These are phyloP conservation scores for Sporothrix protearum DNA, from an alignment of 2,329 filamentous ascomycete species.

Conservation along the genomic window DNA sequence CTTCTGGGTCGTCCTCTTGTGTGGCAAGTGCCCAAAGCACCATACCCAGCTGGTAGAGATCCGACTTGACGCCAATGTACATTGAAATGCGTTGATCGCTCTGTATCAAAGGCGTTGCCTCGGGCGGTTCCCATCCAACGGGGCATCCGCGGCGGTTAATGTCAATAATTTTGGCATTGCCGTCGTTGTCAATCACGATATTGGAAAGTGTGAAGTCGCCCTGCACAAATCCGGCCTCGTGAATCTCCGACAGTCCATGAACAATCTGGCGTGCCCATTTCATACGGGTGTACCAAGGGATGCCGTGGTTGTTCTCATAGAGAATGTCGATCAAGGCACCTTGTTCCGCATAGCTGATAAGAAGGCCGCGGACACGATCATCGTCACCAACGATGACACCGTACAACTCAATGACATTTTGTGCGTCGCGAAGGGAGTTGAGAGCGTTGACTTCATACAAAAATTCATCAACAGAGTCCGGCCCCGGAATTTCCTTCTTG, in stretches of 20 bases:
- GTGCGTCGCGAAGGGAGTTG: constrained; percentile 67
- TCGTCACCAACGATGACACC: constrained; percentile 83
- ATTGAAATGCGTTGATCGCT: constrained; percentile 88
- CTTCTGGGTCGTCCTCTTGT: constrained; percentile 85
- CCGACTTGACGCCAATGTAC: constrained; percentile 97
- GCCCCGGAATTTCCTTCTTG: constrained; percentile 97
- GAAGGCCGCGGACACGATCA: constrained; percentile 74
- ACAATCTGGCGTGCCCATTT: constrained; percentile 92
- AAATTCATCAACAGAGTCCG: constrained; percentile 93
- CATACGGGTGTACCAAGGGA: constrained; percentile 70
- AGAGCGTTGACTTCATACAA: constrained; percentile 96
- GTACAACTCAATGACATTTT: constrained; percentile 78
- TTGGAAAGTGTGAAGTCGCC: constrained; percentile 97
- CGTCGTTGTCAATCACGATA: constrained; percentile 81
- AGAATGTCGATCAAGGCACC: constrained; percentile 88
- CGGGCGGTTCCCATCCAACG: constrained; percentile 95
- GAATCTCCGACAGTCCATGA: constrained; percentile 82
- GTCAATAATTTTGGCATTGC: constrained; percentile 94
- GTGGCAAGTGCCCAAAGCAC: constrained; percentile 89
- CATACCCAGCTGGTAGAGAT: constrained; percentile 95
- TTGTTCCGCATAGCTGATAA: constrained; percentile 82
- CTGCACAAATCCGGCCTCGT: constrained; percentile 94
- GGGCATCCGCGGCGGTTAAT: constrained; percentile 97
- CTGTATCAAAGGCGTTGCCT: constrained; percentile 79
- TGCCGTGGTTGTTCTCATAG: constrained; percentile 65